Base-by-base conservation (phyloP, 352 stramenopile species). In the Phytophthora aleatoria region DNA sequence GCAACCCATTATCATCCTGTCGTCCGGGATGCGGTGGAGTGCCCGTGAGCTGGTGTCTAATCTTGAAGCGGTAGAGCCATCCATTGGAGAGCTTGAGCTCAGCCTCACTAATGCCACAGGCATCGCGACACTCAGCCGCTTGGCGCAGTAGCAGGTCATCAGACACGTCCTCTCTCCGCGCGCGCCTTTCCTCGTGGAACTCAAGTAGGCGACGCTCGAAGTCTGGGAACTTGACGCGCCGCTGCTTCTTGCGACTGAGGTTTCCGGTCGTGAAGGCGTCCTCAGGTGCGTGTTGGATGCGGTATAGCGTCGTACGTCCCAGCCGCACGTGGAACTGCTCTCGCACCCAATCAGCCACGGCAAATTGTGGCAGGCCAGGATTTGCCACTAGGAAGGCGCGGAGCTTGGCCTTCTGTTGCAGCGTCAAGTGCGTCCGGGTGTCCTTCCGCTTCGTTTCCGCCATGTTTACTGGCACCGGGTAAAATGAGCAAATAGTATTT, bases 41-140 rank as follows among this genome's bases (percentile, higher is more conserved):
- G 4, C 15, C 42, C 26, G 36, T 49, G 11, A 77, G 59, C 39
- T 66, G 49, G 52, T 80, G 72, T 1, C 71, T 60, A 30, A 64
- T 70, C 56, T 83, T 83, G 42, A 83, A 83, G 12, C 68, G 76
- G 57, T 83, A 69, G 44, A 83, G 60, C 74, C 74, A 83, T 5
- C 74, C 74, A 53, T 83, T 83, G 38, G 71, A 80, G 24, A 83
- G 69, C 64, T 78, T 77, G 57, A 83, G 71, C 45, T 73, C 54
- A 15, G 60, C 30, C 13, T 69, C 64, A 28, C 33, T 31, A 43
- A 83, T 83, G 20, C 71, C 69, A 36, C 69, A 72, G 11, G 63
- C 60, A 6, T 44, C 71, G 15, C 74, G 74, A 39, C 74, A 67
- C 43, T 76, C 61, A 3, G 60, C 60, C 11, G 74, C 74, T 35